These are phyloP conservation scores for Crotalaria pallida DNA, from an alignment of 306 rosid genomes.

Conservation along the genomic window DNA sequence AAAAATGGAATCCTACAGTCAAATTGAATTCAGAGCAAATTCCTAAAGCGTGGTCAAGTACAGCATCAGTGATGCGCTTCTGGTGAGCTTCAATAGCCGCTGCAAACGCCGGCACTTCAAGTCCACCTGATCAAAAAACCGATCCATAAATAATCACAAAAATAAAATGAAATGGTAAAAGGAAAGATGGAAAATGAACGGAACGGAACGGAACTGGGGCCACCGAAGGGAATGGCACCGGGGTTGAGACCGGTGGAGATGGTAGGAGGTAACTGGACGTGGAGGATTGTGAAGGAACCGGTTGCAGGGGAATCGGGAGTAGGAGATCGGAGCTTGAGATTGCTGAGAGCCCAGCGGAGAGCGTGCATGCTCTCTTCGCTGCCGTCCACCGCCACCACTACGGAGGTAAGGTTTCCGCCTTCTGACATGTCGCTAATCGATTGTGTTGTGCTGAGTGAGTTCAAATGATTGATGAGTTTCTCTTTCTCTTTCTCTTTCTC, in stretches of 20 bases:
- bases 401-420: conserved; percentile 52
- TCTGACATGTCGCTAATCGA: conserved; percentile 22
- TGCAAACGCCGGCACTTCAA: conserved; percentile 86
- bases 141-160: no score
- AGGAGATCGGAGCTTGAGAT: conserved; percentile 68
- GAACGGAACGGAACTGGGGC: conserved; percentile 60
- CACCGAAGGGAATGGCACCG: conserved; percentile 77
- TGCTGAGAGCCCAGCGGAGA: conserved; percentile 62
- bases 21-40: conserved; percentile 56
- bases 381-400: conserved; percentile 71
- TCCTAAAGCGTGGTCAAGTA: conserved; percentile 54
- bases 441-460: background rate
- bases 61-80: conserved; percentile 68
- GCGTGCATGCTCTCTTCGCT: conserved; percentile 86
- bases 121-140: conserved; percentile 32
- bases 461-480: background rate
- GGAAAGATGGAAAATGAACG: no score
- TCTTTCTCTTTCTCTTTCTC: background rate
- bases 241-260: conserved; percentile 72
- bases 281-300: conserved; percentile 45
- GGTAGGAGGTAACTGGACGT: conserved; percentile 78
- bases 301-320: conserved; percentile 24
- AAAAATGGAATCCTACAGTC: conserved; percentile 27
- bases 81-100: conserved; percentile 94
- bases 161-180: background rate